A percentile compares a stretch with the other conserved stretches of the same genome.
Conservation (phyloP, 2,329 filamentous ascomycete genomes). For the Alternaria sp. region DNA sequence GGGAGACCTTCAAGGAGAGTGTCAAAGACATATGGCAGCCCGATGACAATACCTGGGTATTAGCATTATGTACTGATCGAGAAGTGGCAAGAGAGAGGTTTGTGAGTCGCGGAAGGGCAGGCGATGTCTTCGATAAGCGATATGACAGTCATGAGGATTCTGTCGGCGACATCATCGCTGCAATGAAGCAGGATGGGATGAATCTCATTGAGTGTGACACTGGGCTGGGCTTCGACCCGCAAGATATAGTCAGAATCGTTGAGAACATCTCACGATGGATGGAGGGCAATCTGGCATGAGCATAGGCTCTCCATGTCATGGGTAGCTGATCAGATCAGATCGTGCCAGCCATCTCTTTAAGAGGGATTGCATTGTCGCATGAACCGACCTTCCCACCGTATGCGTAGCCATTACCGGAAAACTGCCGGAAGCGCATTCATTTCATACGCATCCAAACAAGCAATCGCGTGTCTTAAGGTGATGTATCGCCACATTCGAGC, state of each 20-base stretch:
- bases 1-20: constrained; percentile 6
- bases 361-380: neutral
- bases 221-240: neutral
- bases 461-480: neutral
- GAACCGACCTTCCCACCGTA: neutral
- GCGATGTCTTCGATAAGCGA: constrained; percentile 17
- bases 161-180: constrained; percentile 5
- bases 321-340: neutral
- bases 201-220: neutral
- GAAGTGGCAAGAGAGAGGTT: constrained; percentile 4
- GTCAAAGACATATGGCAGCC: constrained; percentile 7
- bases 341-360: neutral
- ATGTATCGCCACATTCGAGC: constrained; percentile 60
- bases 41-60: neutral
- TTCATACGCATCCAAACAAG: neutral
- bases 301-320: neutral
- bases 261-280: neutral
- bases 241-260: neutral
- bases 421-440: neutral
- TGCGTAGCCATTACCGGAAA: neutral
- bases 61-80: constrained; percentile 6
- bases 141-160: constrained; percentile 7
- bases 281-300: neutral
- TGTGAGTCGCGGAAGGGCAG: constrained; percentile 7
- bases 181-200: constrained; percentile 10